Conservation (phyloP, 2,329 filamentous ascomycete genomes). For the Fusarium sp. region DNA sequence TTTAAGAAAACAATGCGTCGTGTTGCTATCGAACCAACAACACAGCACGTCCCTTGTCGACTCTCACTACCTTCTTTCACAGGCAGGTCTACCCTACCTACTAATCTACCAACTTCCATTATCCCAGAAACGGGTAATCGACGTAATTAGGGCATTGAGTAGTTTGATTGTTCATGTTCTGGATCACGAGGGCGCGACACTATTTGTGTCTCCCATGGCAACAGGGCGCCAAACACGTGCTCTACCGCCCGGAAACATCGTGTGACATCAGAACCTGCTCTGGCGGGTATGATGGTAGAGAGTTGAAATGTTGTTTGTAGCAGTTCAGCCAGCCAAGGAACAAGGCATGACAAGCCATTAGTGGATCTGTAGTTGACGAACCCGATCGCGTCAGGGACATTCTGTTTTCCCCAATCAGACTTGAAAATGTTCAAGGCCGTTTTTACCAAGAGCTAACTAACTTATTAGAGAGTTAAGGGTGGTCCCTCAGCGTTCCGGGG, state of each 20-base stretch:
- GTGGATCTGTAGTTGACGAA: constrained; percentile 17
- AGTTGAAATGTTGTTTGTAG: constrained; percentile 14
- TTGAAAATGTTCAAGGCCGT: constrained; percentile 17
- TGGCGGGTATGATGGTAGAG: constrained; percentile 11
- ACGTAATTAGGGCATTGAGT: constrained; percentile 5
- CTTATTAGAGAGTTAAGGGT: constrained; percentile 15
- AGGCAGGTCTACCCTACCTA: too few species aligned
- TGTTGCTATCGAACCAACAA: constrained; percentile 14
- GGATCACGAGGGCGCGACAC: constrained; percentile 22
- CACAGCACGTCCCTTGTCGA: neutral
- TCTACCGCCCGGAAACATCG: constrained; percentile 19
- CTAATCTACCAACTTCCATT: constrained; percentile 16
- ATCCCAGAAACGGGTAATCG: constrained; percentile 25
- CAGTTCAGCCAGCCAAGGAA: constrained; percentile 25
- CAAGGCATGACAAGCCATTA: constrained; percentile 14
- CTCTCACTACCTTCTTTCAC: neutral
- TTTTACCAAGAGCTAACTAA: constrained; percentile 8
- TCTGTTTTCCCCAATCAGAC: constrained; percentile 2
- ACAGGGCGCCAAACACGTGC: constrained; percentile 16
- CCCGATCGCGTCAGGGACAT: constrained; percentile 17
- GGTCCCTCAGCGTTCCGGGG: constrained; percentile 19
- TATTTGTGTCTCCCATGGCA: constrained; percentile 37
- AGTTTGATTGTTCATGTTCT: constrained; percentile 16
- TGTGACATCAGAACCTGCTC: constrained; percentile 21
- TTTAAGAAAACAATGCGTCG: neutral